These are phyloP conservation scores for Fraxinus paxiana DNA, from an alignment of 305 asterid species.

Conservation along the genomic window DNA sequence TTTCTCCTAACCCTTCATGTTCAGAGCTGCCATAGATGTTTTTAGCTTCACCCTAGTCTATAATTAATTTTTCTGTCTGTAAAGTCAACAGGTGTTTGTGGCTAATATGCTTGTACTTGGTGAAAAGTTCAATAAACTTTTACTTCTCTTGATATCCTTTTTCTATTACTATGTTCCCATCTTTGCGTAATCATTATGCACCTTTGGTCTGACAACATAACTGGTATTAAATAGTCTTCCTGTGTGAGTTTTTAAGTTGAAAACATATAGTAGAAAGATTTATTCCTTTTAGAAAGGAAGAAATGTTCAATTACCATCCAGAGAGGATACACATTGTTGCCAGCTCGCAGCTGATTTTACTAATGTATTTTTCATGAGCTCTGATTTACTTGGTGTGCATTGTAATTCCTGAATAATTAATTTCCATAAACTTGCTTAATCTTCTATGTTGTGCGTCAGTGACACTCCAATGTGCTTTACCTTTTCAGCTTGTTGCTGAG, in stretches of 20 bases:
- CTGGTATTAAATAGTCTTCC: background rate
- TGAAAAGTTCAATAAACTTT: conserved; percentile 10
- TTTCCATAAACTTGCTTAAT: background rate
- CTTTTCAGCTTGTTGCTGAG: background rate
- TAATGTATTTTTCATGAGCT: background rate
- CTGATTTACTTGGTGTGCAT: background rate
- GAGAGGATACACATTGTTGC: background rate
- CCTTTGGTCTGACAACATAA: background rate
- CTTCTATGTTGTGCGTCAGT: background rate
- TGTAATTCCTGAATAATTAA: background rate
- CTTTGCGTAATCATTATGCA: background rate
- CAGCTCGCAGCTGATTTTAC: conserved; percentile 1
- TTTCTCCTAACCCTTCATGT: conserved; percentile 19
- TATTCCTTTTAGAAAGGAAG: background rate
- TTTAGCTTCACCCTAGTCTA: background rate
- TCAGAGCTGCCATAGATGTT: conserved; percentile 24
- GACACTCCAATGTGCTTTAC: background rate
- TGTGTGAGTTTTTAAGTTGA: conserved; percentile 10
- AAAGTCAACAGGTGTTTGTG: conserved; percentile 14
- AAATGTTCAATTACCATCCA: background rate
- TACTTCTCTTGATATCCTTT: background rate
- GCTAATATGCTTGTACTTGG: conserved; percentile 12
- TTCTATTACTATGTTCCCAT: background rate
- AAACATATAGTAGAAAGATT: background rate
- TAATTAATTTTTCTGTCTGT: background rate